phyloP scores from a whole-genome alignment of 1,284 basidiomycete genomes.

The Albatrellus sp. region DNA sequence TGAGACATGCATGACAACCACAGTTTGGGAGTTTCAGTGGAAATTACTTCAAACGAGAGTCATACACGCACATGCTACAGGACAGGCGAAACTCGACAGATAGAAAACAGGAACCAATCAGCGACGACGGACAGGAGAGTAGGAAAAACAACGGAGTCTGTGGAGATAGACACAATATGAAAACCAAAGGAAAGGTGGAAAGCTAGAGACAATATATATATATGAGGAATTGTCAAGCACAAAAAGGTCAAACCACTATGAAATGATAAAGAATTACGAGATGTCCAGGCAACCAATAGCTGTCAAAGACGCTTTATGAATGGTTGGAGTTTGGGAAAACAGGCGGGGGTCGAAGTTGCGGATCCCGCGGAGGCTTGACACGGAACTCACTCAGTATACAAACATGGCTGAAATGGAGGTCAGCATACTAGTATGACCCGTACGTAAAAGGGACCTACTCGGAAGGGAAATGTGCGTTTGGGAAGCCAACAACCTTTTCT shows the following conservation, averaged over 20 bases:
- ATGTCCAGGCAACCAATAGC: constrained; percentile 11
- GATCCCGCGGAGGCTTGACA: constrained; percentile 52
- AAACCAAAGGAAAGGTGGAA: constrained; percentile 7
- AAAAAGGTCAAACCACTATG: constrained; percentile 2
- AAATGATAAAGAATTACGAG: constrained; percentile 12
- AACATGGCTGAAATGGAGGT: constrained; percentile 37
- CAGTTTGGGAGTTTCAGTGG: constrained; percentile 14
- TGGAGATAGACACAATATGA: constrained; percentile 10
- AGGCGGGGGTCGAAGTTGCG: constrained; percentile 21
- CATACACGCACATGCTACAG: constrained; percentile 29
- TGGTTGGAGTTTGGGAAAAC: constrained; percentile 23
- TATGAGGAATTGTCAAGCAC: constrained; percentile 8
- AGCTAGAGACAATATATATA: constrained; percentile 10
- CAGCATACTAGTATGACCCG: constrained; percentile 5
- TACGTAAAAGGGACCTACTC: constrained; percentile 50
- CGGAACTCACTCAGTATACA: constrained; percentile 61
- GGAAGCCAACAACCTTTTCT: constrained; percentile 91
- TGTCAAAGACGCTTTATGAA: constrained; percentile 14
- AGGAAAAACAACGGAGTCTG: constrained; percentile 10
- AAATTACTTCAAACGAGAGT: constrained; percentile 20
- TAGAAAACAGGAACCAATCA: constrained; percentile 16
- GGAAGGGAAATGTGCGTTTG: constrained; percentile 91
- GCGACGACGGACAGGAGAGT: constrained; percentile 4
- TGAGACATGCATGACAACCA: constrained; percentile 2
- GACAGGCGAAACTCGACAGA: constrained; percentile 19